Evolutionary conservation across 345 rosid species (phyloP), one percentile per base, ranked within the genome.

Genomic region (Populus pruinosa): DNA sequence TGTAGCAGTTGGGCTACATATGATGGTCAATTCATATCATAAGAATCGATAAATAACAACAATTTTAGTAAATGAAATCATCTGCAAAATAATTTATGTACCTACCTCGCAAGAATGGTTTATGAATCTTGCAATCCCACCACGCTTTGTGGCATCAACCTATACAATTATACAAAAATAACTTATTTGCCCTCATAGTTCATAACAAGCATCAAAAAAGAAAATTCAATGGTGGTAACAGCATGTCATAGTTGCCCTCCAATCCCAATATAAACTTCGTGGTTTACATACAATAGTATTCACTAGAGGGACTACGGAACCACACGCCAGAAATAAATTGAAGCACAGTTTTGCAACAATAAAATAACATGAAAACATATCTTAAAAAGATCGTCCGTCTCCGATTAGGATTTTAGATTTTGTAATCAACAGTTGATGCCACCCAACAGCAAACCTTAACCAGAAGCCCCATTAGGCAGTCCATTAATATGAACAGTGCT

Each of bases 111-210:
- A 96, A 66, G 98, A 96, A 90, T 94, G 99, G 79, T 96, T 96
- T 86, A 96, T 92, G 87, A 96, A 96, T 87, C 98, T 90, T 31
- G 98, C 99, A 87, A 94, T 86, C 73, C 99, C 99, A 71, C 99
- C 99, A 83, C 97, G 92, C 86, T 94, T 96, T 76, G 98, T 96
- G 71, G 99, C 99, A 87, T 96, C 99, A 82, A 96, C 88, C 99
- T 96, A 79, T 68, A 81, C 25, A 69, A 73, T 39, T 78, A 73
- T 66, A 49, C 56, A 78, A 41, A 65, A 63, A 25, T 39, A 70
- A 71, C 27, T 64, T 66, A 41, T 38, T 78, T 36, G 16, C 59
- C 63, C 36, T 18, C 76, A 41, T 36, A 65, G 21, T 36, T 55
- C 8, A 14, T 25, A 50, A 39, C 56, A 70, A 70, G 68, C 43